These are phyloP conservation scores for Naganishia onofrii DNA, from an alignment of 768 basidiomycete genomes.

Conservation along the genomic window DNA sequence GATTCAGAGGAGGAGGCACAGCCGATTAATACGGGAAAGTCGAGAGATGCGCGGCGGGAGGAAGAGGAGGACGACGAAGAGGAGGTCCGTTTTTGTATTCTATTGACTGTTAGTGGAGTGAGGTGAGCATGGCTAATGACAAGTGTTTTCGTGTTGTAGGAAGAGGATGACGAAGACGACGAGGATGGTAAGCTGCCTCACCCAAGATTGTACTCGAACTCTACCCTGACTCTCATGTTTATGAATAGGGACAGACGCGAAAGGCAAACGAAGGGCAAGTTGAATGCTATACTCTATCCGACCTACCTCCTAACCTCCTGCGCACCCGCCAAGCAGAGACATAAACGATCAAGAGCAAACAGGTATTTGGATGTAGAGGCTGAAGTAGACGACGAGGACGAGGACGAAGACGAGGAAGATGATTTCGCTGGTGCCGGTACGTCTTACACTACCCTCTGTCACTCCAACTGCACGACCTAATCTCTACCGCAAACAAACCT, in stretches of 20 bases:
- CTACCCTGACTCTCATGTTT: neutral
- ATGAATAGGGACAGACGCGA: conserved; percentile 18
- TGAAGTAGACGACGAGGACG: conserved; percentile 94
- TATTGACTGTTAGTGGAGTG: neutral
- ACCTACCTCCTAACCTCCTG: neutral
- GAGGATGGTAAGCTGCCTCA: conserved; percentile 28
- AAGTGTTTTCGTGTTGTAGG: conserved; percentile 11
- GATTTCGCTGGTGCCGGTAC: conserved; percentile 53
- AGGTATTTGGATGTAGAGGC: conserved; percentile 95
- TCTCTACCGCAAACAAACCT: too few species aligned
- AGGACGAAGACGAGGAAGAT: conserved; percentile 73
- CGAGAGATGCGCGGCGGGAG: conserved; percentile 9
- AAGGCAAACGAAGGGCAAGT: conserved; percentile 36
- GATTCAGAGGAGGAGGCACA: conserved; percentile 27
- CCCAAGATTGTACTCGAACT: neutral
- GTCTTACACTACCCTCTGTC: conserved; percentile 16
- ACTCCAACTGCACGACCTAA: neutral
- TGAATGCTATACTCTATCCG: neutral
- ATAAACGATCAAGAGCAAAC: conserved; percentile 56
- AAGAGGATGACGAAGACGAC: conserved; percentile 36
- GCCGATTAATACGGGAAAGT: conserved; percentile 22
- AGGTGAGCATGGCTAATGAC: conserved; percentile 37
- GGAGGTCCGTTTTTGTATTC: conserved; percentile 12
- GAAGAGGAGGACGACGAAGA: conserved; percentile 30
- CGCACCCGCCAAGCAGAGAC: conserved; percentile 60